Conservation (phyloP, 2,329 filamentous ascomycete species). For the Didymosphaeria variabile region DNA sequence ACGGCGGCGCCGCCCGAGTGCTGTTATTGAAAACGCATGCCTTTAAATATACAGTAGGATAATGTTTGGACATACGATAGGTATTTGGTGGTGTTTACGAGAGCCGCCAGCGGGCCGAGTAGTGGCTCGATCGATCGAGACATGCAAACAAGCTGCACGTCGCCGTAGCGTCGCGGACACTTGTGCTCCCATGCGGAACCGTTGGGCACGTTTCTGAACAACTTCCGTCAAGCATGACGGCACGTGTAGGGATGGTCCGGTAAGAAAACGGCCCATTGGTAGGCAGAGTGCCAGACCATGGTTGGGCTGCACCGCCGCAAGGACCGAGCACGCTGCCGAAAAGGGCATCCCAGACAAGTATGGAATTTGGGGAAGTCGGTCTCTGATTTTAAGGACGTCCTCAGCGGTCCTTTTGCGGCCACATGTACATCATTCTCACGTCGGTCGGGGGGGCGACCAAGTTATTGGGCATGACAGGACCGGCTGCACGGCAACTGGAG, state of each 20-base stretch:
- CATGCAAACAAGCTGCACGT: constrained; percentile 8
- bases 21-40: not conserved
- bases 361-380: not conserved
- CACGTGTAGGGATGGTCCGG: constrained; percentile 3
- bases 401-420: not conserved
- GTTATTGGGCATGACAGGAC: not conserved
- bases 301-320: constrained; percentile 8
- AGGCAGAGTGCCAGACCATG: not conserved
- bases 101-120: constrained; percentile 16
- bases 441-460: not conserved
- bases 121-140: constrained; percentile 15
- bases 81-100: not conserved
- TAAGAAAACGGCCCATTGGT: constrained; percentile 8
- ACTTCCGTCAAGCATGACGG: not conserved
- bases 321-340: not conserved
- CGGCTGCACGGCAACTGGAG: constrained; percentile 9
- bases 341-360: not conserved
- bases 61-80: constrained; percentile 11
- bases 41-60: not conserved
- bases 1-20: not conserved
- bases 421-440: not conserved
- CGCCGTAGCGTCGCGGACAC: not conserved
- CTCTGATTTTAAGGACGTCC: not conserved
- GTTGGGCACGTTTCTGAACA: constrained; percentile 17
- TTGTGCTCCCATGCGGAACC: not conserved